A percentile compares a stretch with the other conserved stretches of the same genome.
Conservation (phyloP, 2,329 filamentous ascomycete genomes). For the Penicillium sp. region DNA sequence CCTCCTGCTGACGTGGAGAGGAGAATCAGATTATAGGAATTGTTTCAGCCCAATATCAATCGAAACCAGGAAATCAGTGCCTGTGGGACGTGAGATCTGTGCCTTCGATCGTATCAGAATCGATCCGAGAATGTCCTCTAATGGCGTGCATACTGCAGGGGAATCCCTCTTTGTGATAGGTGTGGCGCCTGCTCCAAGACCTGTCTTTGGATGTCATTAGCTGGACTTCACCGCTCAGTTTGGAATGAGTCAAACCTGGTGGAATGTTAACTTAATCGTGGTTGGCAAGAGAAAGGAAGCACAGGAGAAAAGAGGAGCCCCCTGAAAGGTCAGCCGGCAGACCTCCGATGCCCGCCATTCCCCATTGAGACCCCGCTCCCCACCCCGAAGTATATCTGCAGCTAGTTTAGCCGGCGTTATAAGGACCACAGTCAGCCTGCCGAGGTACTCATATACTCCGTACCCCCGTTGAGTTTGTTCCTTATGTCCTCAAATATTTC, state of each 20-base stretch:
- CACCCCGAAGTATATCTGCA: background rate
- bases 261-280: background rate
- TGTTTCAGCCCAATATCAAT: background rate
- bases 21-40: background rate
- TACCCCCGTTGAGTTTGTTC: background rate
- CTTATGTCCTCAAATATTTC: background rate
- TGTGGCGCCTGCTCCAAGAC: background rate
- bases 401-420: background rate
- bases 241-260: background rate
- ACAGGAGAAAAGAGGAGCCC: background rate
- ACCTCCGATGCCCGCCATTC: background rate
- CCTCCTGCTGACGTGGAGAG: background rate
- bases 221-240: constrained; percentile 7
- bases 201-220: background rate
- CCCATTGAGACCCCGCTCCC: background rate
- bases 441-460: no score
- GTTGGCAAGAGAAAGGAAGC: background rate
- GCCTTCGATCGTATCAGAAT: background rate
- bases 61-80: background rate
- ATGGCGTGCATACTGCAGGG: background rate
- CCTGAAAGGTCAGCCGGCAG: no score
- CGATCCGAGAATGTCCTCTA: background rate
- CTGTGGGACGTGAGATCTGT: background rate
- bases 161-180: background rate
- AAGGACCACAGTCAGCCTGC: no score